Percentiles rank a stretch among this genome's conserved stretches.
These are phyloP conservation scores for Flueggea neowawraea DNA, from an alignment of 441 rosid species.

Conservation along the genomic window DNA sequence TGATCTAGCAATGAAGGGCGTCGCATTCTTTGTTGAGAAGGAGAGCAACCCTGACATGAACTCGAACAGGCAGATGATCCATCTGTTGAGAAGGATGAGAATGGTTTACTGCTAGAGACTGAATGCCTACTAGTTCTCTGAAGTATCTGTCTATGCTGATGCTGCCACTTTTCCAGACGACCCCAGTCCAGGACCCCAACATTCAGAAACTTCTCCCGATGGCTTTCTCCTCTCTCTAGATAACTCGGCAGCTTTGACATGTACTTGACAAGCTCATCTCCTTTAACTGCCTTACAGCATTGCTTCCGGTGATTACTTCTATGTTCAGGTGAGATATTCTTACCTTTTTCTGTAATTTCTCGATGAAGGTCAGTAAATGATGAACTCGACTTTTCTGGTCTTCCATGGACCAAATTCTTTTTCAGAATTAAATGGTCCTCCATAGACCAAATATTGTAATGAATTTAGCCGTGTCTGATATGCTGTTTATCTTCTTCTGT, in stretches of 20 bases:
- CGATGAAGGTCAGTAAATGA: constrained; percentile 46
- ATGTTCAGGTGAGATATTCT: constrained; percentile 30
- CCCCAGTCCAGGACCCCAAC: constrained; percentile 96
- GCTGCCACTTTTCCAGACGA: constrained; percentile 83
- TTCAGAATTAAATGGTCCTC: constrained; percentile 30
- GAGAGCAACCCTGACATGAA: constrained; percentile 46
- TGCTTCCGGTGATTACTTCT: constrained; percentile 26
- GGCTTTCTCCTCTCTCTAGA: constrained; percentile 60
- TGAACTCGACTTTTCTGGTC: constrained; percentile 38
- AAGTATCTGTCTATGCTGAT: constrained; percentile 40
- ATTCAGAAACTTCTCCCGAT: constrained; percentile 59
- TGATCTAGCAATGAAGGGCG: constrained; percentile 49
- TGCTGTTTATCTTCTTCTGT: neutral
- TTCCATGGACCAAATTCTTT: constrained; percentile 25
- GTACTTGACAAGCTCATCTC: constrained; percentile 84
- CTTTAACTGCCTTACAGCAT: constrained; percentile 16
- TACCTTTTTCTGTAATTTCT: constrained; percentile 36
- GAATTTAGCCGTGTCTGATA: constrained; percentile 8
- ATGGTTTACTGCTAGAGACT: constrained; percentile 46
- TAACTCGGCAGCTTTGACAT: constrained; percentile 89
- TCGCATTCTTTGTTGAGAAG: constrained; percentile 32
- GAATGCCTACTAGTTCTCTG: constrained; percentile 45
- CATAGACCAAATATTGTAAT: constrained; percentile 29
- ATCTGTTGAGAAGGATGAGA: constrained; percentile 49
- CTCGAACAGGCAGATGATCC: constrained; percentile 51